A percentile compares a stretch with the other conserved stretches of the same genome.
phyloP scores from a whole-genome alignment of 2,329 filamentous ascomycete species.

The Dendrostoma leiphaemia region DNA sequence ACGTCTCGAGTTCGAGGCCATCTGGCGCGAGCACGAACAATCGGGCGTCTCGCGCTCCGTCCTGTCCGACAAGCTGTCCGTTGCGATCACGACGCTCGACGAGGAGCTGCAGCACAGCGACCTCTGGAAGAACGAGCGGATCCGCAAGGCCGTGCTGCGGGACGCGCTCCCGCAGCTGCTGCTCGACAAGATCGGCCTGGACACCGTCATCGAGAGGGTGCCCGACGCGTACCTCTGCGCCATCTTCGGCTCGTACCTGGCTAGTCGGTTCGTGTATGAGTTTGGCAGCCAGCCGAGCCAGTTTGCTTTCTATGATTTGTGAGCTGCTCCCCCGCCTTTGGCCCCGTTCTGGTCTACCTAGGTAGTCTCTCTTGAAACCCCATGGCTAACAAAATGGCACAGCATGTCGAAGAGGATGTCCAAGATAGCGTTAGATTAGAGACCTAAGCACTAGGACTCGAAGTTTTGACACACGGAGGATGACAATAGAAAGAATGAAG shows the following conservation, averaged over 20 bases:
- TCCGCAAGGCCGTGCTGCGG: slow-evolving; percentile 73
- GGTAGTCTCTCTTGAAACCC: too few relatives aligned
- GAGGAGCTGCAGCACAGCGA: slow-evolving; percentile 94
- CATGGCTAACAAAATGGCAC: slow-evolving; percentile 30
- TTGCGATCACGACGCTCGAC: slow-evolving; percentile 93
- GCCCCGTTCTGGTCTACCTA: too few relatives aligned
- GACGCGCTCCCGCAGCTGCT: slow-evolving; percentile 86
- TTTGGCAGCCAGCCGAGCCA: slow-evolving; percentile 91
- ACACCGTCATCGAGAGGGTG: slow-evolving; percentile 82
- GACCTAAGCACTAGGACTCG: not conserved
- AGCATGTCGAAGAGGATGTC: slow-evolving; percentile 67
- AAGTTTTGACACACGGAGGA: not conserved
- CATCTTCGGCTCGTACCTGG: slow-evolving; percentile 95
- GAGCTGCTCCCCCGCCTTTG: slow-evolving; percentile 46
- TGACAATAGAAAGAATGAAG: not conserved
- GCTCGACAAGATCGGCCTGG: slow-evolving; percentile 84
- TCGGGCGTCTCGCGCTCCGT: slow-evolving; percentile 78
- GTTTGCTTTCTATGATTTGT: slow-evolving; percentile 99
- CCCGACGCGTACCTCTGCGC: slow-evolving; percentile 89
- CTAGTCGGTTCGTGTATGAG: slow-evolving; percentile 93
- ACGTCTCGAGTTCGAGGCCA: slow-evolving; percentile 91
- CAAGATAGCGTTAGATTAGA: slow-evolving; percentile 31
- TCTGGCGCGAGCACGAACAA: slow-evolving; percentile 90
- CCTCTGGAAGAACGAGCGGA: slow-evolving; percentile 79
- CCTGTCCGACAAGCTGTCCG: slow-evolving; percentile 86